Evolutionary conservation across 768 basidiomycete genomes (phyloP), one percentile per base, ranked within the genome.

Genomic region (Macrolepiota fuliginosa): DNA sequence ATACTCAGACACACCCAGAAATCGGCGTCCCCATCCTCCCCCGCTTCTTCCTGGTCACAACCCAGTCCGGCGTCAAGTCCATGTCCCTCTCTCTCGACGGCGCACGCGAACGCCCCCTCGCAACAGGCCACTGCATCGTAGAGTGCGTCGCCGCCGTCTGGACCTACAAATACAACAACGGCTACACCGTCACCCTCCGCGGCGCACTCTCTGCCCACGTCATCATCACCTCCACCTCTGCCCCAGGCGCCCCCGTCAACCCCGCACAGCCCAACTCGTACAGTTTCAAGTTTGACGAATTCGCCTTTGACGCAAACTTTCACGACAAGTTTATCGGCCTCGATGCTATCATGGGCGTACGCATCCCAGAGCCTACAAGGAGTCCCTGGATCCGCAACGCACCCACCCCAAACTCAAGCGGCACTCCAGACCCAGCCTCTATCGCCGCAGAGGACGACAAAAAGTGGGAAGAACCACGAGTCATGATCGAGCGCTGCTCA

Each of bases 41-140:
- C 12, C 88, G 91, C 27, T 94, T 94, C 74, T 92, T 93, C 76
- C 82, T 91, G 35, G 90, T 92, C 19, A 92, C 90, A 0, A 88
- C 88, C 1, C 89, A 91, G 70, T 91, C 92, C 3, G 92, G 92
- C 27, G 92, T 94, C 55, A 87, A 87, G 64, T 89, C 89, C 4
- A 93, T 94, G 90, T 82, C 85, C 13, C 73, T 94, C n/a, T 83
- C 85, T 1, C 77, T 94, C 24, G 90, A 92, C 67, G 90, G 89
- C 42, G 90, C 88, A 1, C 83, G 87, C 13, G 92, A 94, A 69
- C 80, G 89, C 59, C 59, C 77, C 4, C 78, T 70, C 58, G 67
- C 69, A 2, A 74, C 73, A n/a, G 75, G 81, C 7, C 81, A 80
- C 57, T 78, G 79, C 56, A 72, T 88, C 58, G 82, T 94, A 15